phyloP scores from a whole-genome alignment of 176 grass and related monocot genomes.

The Lolium rigidum region DNA sequence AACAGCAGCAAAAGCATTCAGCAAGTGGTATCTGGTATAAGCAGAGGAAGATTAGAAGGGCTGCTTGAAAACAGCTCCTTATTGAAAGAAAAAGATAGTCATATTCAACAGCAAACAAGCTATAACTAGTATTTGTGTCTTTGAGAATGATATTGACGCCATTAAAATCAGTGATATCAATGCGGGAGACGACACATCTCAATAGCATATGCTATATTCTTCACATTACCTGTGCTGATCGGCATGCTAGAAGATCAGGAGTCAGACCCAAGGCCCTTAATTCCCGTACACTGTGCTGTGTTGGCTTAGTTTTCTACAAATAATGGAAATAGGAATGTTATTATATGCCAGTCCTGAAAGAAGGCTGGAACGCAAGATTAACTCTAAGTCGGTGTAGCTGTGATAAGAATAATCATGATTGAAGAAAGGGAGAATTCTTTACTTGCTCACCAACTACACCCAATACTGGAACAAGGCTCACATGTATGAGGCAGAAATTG shows the following conservation, averaged over 20 bases:
- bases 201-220: constrained; percentile 8
- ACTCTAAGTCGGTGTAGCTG: background rate
- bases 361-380: constrained; percentile 7
- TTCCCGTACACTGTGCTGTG: constrained; percentile 97
- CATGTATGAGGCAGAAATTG: constrained; percentile 98
- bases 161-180: constrained; percentile 20
- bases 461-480: constrained; percentile 93
- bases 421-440: constrained; percentile 55
- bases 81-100: constrained; percentile 25
- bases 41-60: constrained; percentile 3
- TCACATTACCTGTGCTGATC: constrained; percentile 78
- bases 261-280: constrained; percentile 90
- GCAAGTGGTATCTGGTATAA: constrained; percentile 18
- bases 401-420: constrained; percentile 8
- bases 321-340: constrained; percentile 34
- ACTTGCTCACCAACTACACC: constrained; percentile 99
- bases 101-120: constrained; percentile 1
- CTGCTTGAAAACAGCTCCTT: constrained; percentile 11
- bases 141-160: background rate
- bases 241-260: constrained; percentile 95
- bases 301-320: constrained; percentile 99
- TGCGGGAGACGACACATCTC: background rate
- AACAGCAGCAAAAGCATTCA: background rate
- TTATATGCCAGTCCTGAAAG: constrained; percentile 16
- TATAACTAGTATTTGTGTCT: background rate